Evolutionary conservation across 441 rosid genomes (phyloP), one percentile per base, ranked within the genome.

Genomic region (Viola pubescens): DNA sequence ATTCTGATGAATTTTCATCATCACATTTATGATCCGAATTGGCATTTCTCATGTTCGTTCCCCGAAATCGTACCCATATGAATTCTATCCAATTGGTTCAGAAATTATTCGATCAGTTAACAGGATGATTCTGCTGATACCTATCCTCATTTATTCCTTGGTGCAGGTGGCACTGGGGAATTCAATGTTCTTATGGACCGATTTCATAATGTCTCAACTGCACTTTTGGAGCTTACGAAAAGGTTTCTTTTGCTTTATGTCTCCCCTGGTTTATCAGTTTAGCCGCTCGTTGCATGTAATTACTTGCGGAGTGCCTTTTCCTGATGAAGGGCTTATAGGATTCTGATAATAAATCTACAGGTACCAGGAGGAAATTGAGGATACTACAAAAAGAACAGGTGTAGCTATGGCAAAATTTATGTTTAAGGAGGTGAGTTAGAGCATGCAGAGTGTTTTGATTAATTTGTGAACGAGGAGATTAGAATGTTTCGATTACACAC

Each of bases 381-480:
- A 94, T 62, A 87, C 81, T 54, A 90, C 97, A 59, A 77, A 60
- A 71, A 79, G 82, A 75, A 90, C 90, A 96, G 97, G 99, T 72
- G 97, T 91, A 46, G 97, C 97, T 66, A 94, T 94, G 97, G 96
- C 94, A 52, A 88, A 94, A 72, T 94, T 87, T 74, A 90, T 94
- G 57, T 80, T 87, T 87, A 82, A 86, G 69, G 72, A 72, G 55
- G 72, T 56, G 6, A 41, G 56, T n/a, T 52, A 41, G 26, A 19
- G 26, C 26, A 19, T 19, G 26, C 26, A 19, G 26, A 19, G 26
- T 19, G 26, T 19, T 19, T 19, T 1, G 26, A 19, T 19, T 19
- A 19, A 19, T 19, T 19, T 19, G 26, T 19, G 26, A 19, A 19
- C 26, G 26, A 19, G 26, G 26, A 19, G 26, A 19, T 19, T 19